Base-by-base conservation (phyloP, 1,284 basidiomycete genomes). In the Thecaphora frezii region DNA sequence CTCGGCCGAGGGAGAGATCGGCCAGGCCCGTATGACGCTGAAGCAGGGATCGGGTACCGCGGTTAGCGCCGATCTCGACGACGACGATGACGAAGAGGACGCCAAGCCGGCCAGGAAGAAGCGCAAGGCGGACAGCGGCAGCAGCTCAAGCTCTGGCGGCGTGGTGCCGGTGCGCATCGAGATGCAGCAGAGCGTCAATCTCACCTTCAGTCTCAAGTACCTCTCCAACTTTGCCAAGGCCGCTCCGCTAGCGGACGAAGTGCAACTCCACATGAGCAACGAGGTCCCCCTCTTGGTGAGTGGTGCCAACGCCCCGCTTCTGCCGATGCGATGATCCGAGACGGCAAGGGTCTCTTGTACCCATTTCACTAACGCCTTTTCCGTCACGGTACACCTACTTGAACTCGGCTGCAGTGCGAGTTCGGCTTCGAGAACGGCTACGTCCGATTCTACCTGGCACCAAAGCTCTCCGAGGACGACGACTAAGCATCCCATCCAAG, bases 151-250 rank as follows among this genome's bases (percentile, higher is more conserved):
- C n/a, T 24, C 46, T 7, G 40, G 60, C 44, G 61, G 55, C 62
- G 83, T 87, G 30, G 73, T 77, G 1, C 73, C 76, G 41, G 74
- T 78, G 26, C 59, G 65, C 43, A 76, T 77, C 51, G 58, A 71
- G 38, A 66, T 80, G 43, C 59, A 72, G 40, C 88, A 90, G 80
- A 87, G 90, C 69, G 94, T 98, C 66, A 88, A 87, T 39, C 84
- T 98, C 52, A 97, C 93, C 1, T 99, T 99, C 83, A 92, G 90
- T 36, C 84, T 97, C 76, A 97, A 98, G 81, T 99, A 98, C 82
- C 87, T 99, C 26, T 87, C 89, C 80, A 97, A 97, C 83, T 99
- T 99, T 80, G 87, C 92, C 58, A 98, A 97, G 84, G 91, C 90
- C 61, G 84, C 89, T 0, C 85, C 88, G 19, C 82, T 99, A 37